Base-by-base conservation (phyloP, 306 rosid genomes). In the Sicyos baderoa region DNA sequence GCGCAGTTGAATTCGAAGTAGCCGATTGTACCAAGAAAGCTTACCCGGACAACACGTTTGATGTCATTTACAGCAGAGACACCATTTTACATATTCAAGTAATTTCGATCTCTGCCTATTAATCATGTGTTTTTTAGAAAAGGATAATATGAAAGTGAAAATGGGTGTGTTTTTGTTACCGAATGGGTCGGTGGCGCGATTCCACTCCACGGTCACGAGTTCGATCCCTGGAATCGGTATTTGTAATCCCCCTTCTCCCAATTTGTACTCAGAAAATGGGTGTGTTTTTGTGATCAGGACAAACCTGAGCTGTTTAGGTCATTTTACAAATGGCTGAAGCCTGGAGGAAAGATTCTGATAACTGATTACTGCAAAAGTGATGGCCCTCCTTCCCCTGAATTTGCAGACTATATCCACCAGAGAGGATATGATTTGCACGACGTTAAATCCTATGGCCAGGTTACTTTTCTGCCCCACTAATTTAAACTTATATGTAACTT, bases 301-400 rank as follows among this genome's bases (percentile, higher is more conserved):
- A 93, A 93, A 79, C 84, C 85, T 19, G 85, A 86, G 55, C 35
- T 90, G 47, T 86, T 93, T 73, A 82, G 77, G 74, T 86, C 96
- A 55, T 88, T 93, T 78, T 81, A 78, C 84, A 77, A 84, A 76
- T 93, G 99, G 99, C 72, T 93, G 85, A 93, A 90, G 82, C 97
- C 97, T 7, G 97, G 99, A 32, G 99, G 97, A 1, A 91, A 80
- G 75, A 84, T 93, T 79, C 86, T 93, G 64, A 86, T 93, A 62
- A 90, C 86, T 70, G 99, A 93, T 72, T 93, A 90, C 78, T 93
- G 97, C 74, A 84, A 69, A 79, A 82, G 84, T 76, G 75, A 87
- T 77, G 89, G 82, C 79, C 77, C 77, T 76, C 97, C 88, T 1
- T 88, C 91, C 0, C 49, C 25, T 21, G 91, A 84, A 61, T 93